Percentiles rank a stretch among this genome's conserved stretches.
phyloP scores from a whole-genome alignment of 768 basidiomycete species.

The Lentinula detonsa region DNA sequence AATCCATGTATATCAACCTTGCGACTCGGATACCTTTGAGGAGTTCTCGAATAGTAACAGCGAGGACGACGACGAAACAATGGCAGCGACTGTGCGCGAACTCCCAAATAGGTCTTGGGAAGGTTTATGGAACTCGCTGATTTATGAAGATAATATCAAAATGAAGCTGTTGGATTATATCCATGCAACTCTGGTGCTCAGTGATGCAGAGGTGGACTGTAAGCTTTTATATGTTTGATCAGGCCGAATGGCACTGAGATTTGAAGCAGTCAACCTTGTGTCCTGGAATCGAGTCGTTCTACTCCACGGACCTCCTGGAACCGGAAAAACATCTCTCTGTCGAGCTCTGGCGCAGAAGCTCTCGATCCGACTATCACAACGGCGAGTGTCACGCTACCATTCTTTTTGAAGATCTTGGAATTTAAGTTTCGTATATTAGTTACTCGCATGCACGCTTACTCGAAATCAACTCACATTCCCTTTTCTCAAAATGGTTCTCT shows the following conservation, averaged over 20 bases:
- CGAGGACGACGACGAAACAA: slow-evolving; percentile 73
- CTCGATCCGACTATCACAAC: slow-evolving; percentile 80
- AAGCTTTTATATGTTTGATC: slow-evolving; percentile 20
- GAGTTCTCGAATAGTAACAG: slow-evolving; percentile 62
- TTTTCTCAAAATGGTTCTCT: slow-evolving; percentile 99
- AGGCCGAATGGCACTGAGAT: slow-evolving; percentile 4
- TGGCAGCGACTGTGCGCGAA: slow-evolving; percentile 87
- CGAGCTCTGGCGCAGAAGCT: slow-evolving; percentile 94
- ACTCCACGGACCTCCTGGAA: slow-evolving; percentile 95
- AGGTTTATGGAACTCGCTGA: slow-evolving; percentile 88
- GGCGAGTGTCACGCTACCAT: slow-evolving; percentile 36
- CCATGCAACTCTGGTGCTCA: slow-evolving; percentile 88
- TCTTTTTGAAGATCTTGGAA: not conserved
- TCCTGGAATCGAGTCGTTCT: slow-evolving; percentile 95
- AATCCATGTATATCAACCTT: slow-evolving; percentile 86
- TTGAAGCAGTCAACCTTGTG: slow-evolving; percentile 71
- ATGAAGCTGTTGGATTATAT: slow-evolving; percentile 88
- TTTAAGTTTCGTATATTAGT: slow-evolving; percentile 29
- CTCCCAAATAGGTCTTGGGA: slow-evolving; percentile 82
- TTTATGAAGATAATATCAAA: slow-evolving; percentile 84
- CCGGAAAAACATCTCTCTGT: slow-evolving; percentile 94
- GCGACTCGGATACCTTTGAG: slow-evolving; percentile 58
- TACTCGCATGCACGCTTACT: slow-evolving; percentile 84
- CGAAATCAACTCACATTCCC: slow-evolving; percentile 97
- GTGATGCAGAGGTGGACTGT: slow-evolving; percentile 85